Conservation (phyloP, 345 rosid genomes). For the Hypericum perforatum region DNA sequence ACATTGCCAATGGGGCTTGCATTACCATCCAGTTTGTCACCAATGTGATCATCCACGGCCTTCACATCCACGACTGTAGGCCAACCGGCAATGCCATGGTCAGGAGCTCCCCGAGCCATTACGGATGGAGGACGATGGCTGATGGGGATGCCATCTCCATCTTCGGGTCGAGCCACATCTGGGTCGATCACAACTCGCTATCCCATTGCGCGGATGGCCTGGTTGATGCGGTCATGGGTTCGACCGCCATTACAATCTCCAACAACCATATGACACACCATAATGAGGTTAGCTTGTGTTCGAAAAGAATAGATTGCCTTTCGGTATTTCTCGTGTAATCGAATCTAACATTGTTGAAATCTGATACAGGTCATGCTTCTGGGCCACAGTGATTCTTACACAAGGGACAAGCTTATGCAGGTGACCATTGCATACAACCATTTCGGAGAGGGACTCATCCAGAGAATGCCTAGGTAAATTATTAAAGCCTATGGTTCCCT, state of each 20-base stretch:
- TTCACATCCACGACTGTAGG: conserved; percentile 23
- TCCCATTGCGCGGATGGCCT: conserved; percentile 30
- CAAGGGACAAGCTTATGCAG: conserved; percentile 1
- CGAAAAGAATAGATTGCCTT: too few relatives aligned
- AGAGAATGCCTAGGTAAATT: conserved; percentile 4
- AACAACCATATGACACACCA: conserved; percentile 4
- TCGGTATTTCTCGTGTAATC: too few relatives aligned
- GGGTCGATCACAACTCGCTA: conserved; percentile 87
- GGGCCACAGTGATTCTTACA: conserved; percentile 2
- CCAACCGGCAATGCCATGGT: conserved; percentile 27
- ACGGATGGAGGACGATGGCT: conserved; percentile 30
- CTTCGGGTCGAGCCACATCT: conserved; percentile 40
- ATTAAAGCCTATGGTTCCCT: too few relatives aligned
- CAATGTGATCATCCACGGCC: conserved; percentile 22
- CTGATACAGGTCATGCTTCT: neutral
- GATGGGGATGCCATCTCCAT: conserved; percentile 27
- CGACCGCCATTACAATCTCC: conserved; percentile 1
- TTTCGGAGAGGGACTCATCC: neutral
- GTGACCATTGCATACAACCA: neutral
- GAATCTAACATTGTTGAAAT: too few relatives aligned
- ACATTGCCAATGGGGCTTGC: conserved; percentile 37
- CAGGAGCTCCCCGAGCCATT: conserved; percentile 23
- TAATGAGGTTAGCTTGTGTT: neutral
- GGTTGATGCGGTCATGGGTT: conserved; percentile 2
- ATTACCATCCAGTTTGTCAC: conserved; percentile 22